phyloP scores from a whole-genome alignment of 2,329 filamentous ascomycete genomes.

The Penicillium rolfsii region DNA sequence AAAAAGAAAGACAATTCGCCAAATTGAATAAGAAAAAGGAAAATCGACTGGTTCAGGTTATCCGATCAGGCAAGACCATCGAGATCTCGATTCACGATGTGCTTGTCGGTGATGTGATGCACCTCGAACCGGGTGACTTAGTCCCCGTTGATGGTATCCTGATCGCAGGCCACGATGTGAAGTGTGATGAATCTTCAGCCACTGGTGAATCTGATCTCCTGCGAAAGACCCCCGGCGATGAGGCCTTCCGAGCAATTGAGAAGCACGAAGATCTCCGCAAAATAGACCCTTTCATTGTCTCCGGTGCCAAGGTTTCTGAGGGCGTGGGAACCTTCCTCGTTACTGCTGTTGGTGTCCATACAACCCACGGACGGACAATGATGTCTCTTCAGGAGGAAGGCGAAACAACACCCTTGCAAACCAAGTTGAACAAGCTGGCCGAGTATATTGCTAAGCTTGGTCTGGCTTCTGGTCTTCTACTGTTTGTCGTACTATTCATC shows the following conservation, averaged over 20 bases:
- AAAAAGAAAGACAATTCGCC: conserved; percentile 79
- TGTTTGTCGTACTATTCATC: conserved; percentile 80
- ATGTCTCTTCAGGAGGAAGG: conserved; percentile 77
- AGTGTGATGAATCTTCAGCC: conserved; percentile 74
- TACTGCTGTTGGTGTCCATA: conserved; percentile 73
- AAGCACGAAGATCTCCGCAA: conserved; percentile 64
- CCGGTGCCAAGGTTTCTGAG: conserved; percentile 75
- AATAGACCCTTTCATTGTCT: conserved; percentile 78
- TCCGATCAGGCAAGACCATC: conserved; percentile 72
- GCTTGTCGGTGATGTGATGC: conserved; percentile 73
- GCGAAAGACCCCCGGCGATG: conserved; percentile 66
- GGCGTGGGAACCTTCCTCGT: conserved; percentile 77
- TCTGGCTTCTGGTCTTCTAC: conserved; percentile 69
- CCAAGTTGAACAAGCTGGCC: conserved; percentile 74
- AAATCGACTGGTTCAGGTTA: conserved; percentile 71
- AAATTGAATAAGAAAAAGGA: conserved; percentile 81
- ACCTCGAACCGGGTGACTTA: conserved; percentile 73
- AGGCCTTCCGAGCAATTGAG: conserved; percentile 67
- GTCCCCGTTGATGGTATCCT: conserved; percentile 73
- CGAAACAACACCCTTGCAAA: conserved; percentile 77
- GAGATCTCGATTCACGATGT: conserved; percentile 73
- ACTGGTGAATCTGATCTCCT: conserved; percentile 76
- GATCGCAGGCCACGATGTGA: conserved; percentile 67
- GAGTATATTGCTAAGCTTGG: conserved; percentile 79
- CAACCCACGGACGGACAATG: conserved; percentile 75